Percentiles rank a stretch among this genome's conserved stretches.
phyloP scores from a whole-genome alignment of 2,329 filamentous ascomycete species.

The Hymenoscyphus repandus region DNA sequence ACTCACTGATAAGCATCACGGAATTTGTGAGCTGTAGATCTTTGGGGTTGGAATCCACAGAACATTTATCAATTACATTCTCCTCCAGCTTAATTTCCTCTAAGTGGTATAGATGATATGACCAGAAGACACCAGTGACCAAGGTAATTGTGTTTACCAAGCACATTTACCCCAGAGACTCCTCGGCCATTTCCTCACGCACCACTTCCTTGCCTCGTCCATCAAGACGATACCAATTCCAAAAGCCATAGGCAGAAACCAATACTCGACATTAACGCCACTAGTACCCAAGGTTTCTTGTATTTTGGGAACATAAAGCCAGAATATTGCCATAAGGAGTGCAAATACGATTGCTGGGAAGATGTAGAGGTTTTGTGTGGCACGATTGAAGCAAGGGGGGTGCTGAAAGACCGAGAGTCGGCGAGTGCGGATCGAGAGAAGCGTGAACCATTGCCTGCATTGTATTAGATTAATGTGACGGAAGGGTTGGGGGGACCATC shows the following conservation, averaged over 20 bases:
- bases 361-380: constrained; percentile 62
- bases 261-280: constrained; percentile 64
- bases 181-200: constrained; percentile 52
- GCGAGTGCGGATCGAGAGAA: constrained; percentile 62
- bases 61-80: too few species aligned
- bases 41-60: too few species aligned
- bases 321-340: constrained; percentile 64
- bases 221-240: constrained; percentile 58
- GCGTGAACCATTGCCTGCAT: constrained; percentile 64
- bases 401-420: constrained; percentile 67
- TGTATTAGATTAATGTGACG: background rate
- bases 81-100: too few species aligned
- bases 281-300: constrained; percentile 57
- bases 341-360: constrained; percentile 68
- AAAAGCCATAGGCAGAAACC: constrained; percentile 71
- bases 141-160: constrained; percentile 43
- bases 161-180: constrained; percentile 50
- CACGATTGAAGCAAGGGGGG: constrained; percentile 59
- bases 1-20: too few species aligned
- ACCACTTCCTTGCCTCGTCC: constrained; percentile 62
- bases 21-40: too few species aligned
- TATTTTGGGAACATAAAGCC: constrained; percentile 62
- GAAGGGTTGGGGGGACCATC: constrained; percentile 20
- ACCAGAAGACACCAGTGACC: too few species aligned
- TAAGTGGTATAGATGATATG: too few species aligned